These are phyloP conservation scores for Aspergillus transmontanensis DNA, from an alignment of 2,329 filamentous ascomycete genomes.

Conservation along the genomic window DNA sequence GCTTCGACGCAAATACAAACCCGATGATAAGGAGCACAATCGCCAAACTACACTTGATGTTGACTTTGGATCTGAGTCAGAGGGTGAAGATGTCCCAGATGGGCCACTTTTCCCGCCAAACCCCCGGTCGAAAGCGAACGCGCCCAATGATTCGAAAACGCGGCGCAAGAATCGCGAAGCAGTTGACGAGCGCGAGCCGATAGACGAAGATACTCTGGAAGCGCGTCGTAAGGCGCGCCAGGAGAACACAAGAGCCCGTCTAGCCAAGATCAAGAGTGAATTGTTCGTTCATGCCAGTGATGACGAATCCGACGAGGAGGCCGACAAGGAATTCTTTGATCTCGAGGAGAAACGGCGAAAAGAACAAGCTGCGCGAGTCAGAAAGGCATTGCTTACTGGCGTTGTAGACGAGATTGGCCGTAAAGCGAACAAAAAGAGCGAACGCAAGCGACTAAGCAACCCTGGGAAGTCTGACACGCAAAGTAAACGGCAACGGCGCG, in stretches of 20 bases:
- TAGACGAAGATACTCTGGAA: conserved; percentile 62
- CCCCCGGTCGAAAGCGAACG: conserved; percentile 51
- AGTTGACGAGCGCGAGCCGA: conserved; percentile 55
- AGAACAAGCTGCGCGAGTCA: conserved; percentile 54
- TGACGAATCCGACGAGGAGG: conserved; percentile 82
- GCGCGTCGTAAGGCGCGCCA: conserved; percentile 64
- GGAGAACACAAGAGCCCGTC: conserved; percentile 74
- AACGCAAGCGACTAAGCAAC: conserved; percentile 35
- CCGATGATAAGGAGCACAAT: conserved; percentile 40
- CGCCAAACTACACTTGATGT: conserved; percentile 48
- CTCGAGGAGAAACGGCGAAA: conserved; percentile 69
- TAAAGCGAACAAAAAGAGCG: conserved; percentile 30
- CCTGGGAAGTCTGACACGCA: conserved; percentile 22
- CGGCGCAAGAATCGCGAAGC: conserved; percentile 57
- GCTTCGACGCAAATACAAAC: conserved; percentile 67
- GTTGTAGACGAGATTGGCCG: conserved; percentile 28
- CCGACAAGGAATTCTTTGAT: conserved; percentile 74
- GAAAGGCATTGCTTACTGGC: conserved; percentile 50
- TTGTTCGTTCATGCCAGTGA: conserved; percentile 81
- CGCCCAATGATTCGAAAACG: conserved; percentile 60
- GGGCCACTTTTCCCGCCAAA: conserved; percentile 68
- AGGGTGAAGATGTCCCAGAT: conserved; percentile 61
- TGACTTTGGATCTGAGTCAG: conserved; percentile 70
- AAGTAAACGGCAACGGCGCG: conserved; percentile 34
- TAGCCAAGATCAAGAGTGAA: conserved; percentile 78